Evolutionary conservation across 2,329 filamentous ascomycete species (phyloP).

Genomic region (Cladorrhinum sp.): DNA sequence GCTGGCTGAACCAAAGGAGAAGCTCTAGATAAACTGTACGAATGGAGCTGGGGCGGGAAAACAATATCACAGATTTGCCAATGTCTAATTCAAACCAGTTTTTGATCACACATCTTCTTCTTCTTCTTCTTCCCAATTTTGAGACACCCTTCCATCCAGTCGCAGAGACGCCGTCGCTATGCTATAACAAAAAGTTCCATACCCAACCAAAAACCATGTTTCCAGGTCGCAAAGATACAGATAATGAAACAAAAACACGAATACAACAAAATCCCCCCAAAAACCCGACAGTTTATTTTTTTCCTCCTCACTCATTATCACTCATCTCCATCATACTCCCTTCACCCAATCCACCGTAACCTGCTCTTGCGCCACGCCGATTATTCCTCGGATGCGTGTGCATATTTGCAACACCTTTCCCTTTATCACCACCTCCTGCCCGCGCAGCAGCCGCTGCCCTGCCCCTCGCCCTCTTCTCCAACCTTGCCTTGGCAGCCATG

Average conservation of each 20-base stretch:
- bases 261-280: neutral
- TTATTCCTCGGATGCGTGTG: constrained; percentile 32
- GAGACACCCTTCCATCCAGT: constrained; percentile 3
- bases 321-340: constrained; percentile 56
- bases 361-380: constrained; percentile 31
- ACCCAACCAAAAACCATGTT: constrained; percentile 1
- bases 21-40: constrained; percentile 20
- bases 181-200: constrained; percentile 15
- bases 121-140: neutral
- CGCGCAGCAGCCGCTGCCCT: constrained; percentile 16
- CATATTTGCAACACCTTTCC: constrained; percentile 38
- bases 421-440: constrained; percentile 29
- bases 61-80: neutral
- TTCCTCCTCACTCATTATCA: constrained; percentile 46
- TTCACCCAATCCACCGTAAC: constrained; percentile 4
- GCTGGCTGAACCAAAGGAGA: constrained; percentile 35
- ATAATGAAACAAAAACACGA: constrained; percentile 7
- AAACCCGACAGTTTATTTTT: neutral
- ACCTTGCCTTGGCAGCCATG: constrained; percentile 40
- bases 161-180: constrained; percentile 24
- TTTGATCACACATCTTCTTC: neutral
- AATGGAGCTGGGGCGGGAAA: too few relatives aligned
- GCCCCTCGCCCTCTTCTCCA: constrained; percentile 23
- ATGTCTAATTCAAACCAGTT: neutral
- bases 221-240: neutral